A percentile compares a stretch with the other conserved stretches of the same genome.
phyloP scores from a whole-genome alignment of 176 grass and related monocot genomes.

The Aegilops sharonensis region DNA sequence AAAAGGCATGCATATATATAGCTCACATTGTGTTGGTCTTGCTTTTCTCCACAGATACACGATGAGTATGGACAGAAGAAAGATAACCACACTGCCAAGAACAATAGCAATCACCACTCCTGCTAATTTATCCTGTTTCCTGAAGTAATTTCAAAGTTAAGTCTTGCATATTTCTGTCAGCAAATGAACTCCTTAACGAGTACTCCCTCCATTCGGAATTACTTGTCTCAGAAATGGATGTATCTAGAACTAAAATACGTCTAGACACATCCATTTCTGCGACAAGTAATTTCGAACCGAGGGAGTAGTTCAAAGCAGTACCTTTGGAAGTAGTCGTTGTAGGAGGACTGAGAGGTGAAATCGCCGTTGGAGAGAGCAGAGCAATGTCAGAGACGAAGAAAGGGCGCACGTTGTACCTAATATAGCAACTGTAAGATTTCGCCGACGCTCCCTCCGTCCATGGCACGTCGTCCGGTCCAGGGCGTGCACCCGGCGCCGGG shows the following conservation, averaged over 20 bases:
- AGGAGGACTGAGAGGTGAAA: neutral
- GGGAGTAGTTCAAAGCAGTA: neutral
- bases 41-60: conserved; percentile 2
- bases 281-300: too few species aligned
- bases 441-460: neutral
- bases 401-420: neutral
- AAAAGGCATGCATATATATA: neutral
- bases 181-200: neutral
- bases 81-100: conserved; percentile 4
- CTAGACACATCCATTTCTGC: too few species aligned
- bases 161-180: neutral
- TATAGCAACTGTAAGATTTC: neutral
- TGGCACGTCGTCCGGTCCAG: neutral
- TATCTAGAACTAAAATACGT: too few species aligned
- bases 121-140: neutral
- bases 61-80: neutral
- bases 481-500: neutral
- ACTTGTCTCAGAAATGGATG: too few species aligned
- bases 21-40: conserved; percentile 13
- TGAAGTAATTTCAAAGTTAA: neutral
- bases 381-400: conserved; percentile 12
- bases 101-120: neutral
- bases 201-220: too few species aligned
- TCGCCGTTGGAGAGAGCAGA: neutral
- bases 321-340: neutral